Conservation (phyloP, 1,284 basidiomycete species). For the Irpex rosettiformis region DNA sequence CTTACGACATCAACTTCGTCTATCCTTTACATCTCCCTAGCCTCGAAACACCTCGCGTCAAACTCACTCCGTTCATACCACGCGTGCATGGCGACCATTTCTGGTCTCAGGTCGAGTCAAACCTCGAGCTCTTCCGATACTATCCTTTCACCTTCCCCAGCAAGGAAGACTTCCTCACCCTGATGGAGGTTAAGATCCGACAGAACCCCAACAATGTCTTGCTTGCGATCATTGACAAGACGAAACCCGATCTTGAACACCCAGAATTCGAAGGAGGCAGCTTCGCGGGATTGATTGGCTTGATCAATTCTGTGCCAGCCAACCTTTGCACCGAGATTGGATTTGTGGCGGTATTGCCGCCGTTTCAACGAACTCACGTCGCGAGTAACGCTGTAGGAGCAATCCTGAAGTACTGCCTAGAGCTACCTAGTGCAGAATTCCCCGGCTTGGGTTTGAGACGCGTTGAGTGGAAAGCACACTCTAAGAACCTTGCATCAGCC, state of each 20-base stretch:
- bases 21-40: slow-evolving; percentile 25
- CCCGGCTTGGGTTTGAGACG: slow-evolving; percentile 57
- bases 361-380: slow-evolving; percentile 65
- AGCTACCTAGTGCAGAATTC: slow-evolving; percentile 37
- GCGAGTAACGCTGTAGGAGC: slow-evolving; percentile 58
- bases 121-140: slow-evolving; percentile 33
- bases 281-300: slow-evolving; percentile 42
- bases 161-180: slow-evolving; percentile 13
- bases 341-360: slow-evolving; percentile 46
- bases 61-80: slow-evolving; percentile 31
- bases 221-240: slow-evolving; percentile 29
- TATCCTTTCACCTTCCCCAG: slow-evolving; percentile 33
- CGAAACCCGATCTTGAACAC: slow-evolving; percentile 17
- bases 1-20: slow-evolving; percentile 34
- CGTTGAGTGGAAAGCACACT: slow-evolving; percentile 58
- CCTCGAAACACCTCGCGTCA: slow-evolving; percentile 28
- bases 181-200: slow-evolving; percentile 15
- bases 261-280: slow-evolving; percentile 8
- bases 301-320: slow-evolving; percentile 35
- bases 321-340: slow-evolving; percentile 49
- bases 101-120: slow-evolving; percentile 13
- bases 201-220: slow-evolving; percentile 14
- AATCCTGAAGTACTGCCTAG: slow-evolving; percentile 54
- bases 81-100: slow-evolving; percentile 11
- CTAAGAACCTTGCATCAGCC: slow-evolving; percentile 46